Base-by-base conservation (phyloP, 331 rosid genomes). In the Arachis monticola region DNA sequence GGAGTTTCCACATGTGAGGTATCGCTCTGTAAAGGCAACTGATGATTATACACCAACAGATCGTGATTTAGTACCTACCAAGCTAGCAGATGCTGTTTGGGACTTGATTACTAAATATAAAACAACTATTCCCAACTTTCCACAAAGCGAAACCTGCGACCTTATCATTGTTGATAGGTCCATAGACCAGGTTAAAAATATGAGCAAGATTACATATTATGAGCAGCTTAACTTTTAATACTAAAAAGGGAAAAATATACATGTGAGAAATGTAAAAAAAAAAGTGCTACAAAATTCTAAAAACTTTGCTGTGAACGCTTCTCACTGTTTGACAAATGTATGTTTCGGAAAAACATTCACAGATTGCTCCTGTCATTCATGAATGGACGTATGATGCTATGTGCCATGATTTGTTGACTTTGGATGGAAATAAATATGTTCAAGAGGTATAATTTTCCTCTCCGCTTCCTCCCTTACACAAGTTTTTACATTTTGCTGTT, bases 331-430 rank as follows among this genome's bases (percentile, higher is more conserved):
- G 51, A 81, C 51, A 35, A 62, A 64, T 40, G 47, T 75, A 64
- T 40, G 47, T 77, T 48, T 57, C 78, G 79, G 78, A 69, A 70
- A 57, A 62, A 30, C 53, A 44, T 68, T 70, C 51, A 64, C 81
- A 94, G 99, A 88, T 94, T 88, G 96, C 99, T 81, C 97, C 99
- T 72, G 80, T 90, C 59, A 92, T 94, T 79, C 99, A 94, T 74
- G 99, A 94, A 78, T 94, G 99, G 99, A 94, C 99, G 64, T 94
- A 94, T 60, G 97, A 94, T 82, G 99, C 99, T 56, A 94, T 94
- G 97, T 85, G 89, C 74, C 97, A 85, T 56, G 99, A 94, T 82
- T 80, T 94, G 82, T 78, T 94, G 83, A 80, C 85, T 69, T 83
- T 92, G 91, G 96, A 90, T 1, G 99, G 99, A 76, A 90, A 92